Evolutionary conservation across 2,329 filamentous ascomycete genomes (phyloP), one percentile per base, ranked within the genome.

Genomic region (Colletotrichum viniferum): DNA sequence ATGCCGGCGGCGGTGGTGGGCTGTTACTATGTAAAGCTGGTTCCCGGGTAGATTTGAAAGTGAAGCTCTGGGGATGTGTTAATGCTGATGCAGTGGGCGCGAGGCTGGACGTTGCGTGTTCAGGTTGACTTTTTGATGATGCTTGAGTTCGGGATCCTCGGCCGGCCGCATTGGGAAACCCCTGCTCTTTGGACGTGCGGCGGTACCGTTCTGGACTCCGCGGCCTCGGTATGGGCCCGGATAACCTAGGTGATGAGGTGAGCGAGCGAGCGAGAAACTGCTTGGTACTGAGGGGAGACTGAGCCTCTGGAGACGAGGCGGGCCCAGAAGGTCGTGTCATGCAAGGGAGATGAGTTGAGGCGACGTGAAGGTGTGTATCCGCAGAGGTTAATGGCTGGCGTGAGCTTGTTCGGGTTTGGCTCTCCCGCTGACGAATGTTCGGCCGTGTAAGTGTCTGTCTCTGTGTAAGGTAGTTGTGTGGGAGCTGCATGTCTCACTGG

Each of bases 111-210:
- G 67, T 38, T 26, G 32, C 32, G 14, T 24, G 52, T 36, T 36
- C 32, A 10, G 6, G 52, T 36, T 52, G 13, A 21, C 34, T 18
- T 63, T 34, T 28, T n/a, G 34, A 73, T n/a, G 34, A 73, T 68
- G 28, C 28, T 71, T 8, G 36, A 34, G 14, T 21, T 38, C 69
- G 73, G 69, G 73, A 76, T 73, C 43, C 73, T 76, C 73, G 73
- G 73, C 66, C 58, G 70, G n/a, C 56, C 63, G 43, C 48, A 9
- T 52, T 34, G 30, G 34, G 21, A 48, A 24, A 73, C 64, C 73
- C 73, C 73, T 76, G 69, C 52, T 48, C 16, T 12, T 28, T 30
- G 18, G 24, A 43, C 43, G 43, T 67, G 58, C 56, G 58, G 38
- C 13, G 14, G 21, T 52, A 52, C n/a, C 1, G n/a, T 52, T 52